A percentile compares a stretch with the other conserved stretches of the same genome.
Evolutionary conservation across 169 alveolate genomes (phyloP).

Genomic region (Cryptosporidium viatorum): DNA sequence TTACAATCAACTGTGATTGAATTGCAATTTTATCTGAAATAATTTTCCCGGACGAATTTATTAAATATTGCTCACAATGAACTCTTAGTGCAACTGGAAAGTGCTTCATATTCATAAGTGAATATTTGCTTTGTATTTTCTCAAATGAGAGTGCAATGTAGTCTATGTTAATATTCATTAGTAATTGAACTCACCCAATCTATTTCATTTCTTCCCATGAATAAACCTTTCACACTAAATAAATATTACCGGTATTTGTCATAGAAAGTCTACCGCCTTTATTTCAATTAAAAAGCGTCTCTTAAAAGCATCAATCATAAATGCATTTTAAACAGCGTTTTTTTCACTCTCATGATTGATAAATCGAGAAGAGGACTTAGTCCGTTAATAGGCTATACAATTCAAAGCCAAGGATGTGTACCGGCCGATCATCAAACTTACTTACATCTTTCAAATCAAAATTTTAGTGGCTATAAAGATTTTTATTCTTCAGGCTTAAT

Average conservation of each 20-base stretch:
- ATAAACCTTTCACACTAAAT: neutral
- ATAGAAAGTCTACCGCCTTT: neutral
- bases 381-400: slow-evolving; percentile 6
- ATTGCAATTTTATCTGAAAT: slow-evolving; percentile 6
- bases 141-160: slow-evolving; percentile 15
- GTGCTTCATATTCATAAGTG: neutral
- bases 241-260: neutral
- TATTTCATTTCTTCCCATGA: neutral
- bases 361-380: slow-evolving; percentile 10
- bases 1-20: slow-evolving; percentile 2
- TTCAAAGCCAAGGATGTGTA: neutral
- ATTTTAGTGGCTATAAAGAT: neutral
- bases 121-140: neutral
- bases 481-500: neutral
- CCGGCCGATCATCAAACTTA: neutral
- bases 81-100: slow-evolving; percentile 40
- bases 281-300: neutral
- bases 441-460: slow-evolving; percentile 2
- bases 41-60: slow-evolving; percentile 22
- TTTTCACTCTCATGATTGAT: slow-evolving; percentile 14
- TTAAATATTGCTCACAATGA: slow-evolving; percentile 37
- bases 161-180: slow-evolving; percentile 6
- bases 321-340: neutral
- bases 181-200: neutral
- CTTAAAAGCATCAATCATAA: neutral